phyloP scores from a whole-genome alignment of 2,329 filamentous ascomycete genomes.

The Juglanconis juglandina region DNA sequence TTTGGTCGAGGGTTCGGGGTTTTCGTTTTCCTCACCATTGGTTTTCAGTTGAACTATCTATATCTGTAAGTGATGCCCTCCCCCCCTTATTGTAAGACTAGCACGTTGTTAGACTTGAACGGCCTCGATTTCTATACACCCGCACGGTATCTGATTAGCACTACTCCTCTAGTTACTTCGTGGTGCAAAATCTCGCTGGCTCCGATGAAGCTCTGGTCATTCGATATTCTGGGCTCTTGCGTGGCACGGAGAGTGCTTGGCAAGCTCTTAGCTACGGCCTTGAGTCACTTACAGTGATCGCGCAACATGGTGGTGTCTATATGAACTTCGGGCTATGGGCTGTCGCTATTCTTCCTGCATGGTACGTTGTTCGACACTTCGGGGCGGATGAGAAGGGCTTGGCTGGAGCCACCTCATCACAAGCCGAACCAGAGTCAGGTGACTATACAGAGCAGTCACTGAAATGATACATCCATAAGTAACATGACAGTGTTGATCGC shows the following conservation, averaged over 20 bases:
- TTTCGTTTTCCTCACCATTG: slow-evolving; percentile 63
- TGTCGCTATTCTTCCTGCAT: slow-evolving; percentile 60
- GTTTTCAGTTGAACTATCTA: slow-evolving; percentile 72
- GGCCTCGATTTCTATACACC: neutral
- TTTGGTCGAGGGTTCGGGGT: slow-evolving; percentile 66
- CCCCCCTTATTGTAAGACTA: neutral
- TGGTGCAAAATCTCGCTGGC: slow-evolving; percentile 62
- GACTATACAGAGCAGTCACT: neutral
- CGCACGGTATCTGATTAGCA: neutral
- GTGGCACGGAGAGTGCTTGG: slow-evolving; percentile 69
- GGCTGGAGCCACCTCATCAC: slow-evolving; percentile 38
- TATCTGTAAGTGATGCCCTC: slow-evolving; percentile 50
- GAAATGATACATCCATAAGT: neutral
- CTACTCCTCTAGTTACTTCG: slow-evolving; percentile 54
- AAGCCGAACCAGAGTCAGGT: slow-evolving; percentile 25
- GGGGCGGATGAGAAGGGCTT: neutral
- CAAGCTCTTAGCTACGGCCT: slow-evolving; percentile 71
- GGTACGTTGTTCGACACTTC: slow-evolving; percentile 47
- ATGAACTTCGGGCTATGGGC: slow-evolving; percentile 70
- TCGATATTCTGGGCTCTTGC: slow-evolving; percentile 63
- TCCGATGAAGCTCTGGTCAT: slow-evolving; percentile 60
- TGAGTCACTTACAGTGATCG: slow-evolving; percentile 59
- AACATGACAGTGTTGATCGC: too few species aligned
- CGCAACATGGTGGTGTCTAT: slow-evolving; percentile 63
- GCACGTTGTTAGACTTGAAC: neutral